Percentiles rank a stretch among this genome's conserved stretches.
phyloP scores from a whole-genome alignment of 306 rosid genomes.

The Lathyrus aphaca region DNA sequence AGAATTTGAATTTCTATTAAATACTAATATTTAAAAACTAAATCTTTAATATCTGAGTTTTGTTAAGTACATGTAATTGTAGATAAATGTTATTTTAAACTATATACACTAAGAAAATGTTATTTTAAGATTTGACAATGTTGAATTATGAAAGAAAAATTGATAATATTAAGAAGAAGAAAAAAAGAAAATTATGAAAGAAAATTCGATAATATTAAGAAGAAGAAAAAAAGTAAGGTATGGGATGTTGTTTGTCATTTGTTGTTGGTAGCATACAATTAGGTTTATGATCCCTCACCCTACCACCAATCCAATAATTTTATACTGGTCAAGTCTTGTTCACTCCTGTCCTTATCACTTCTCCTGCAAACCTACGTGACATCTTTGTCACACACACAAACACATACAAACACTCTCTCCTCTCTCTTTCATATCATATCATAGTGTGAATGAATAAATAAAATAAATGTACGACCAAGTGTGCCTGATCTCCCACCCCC shows the following conservation, averaged over 20 bases:
- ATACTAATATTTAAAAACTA: too few relatives aligned
- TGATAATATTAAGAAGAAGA: too few relatives aligned
- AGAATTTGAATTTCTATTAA: too few relatives aligned
- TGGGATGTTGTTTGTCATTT: slow-evolving; percentile 5
- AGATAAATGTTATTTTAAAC: too few relatives aligned
- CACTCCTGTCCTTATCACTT: slow-evolving; percentile 52
- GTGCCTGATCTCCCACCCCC: slow-evolving; percentile 48
- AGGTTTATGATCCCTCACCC: slow-evolving; percentile 10
- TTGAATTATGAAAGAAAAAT: too few relatives aligned
- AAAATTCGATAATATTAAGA: too few relatives aligned
- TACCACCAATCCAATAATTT: slow-evolving; percentile 42
- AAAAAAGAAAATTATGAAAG: too few relatives aligned
- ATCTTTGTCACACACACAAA: slow-evolving; percentile 69
- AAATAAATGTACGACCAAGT: slow-evolving; percentile 49
- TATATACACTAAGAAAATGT: too few relatives aligned
- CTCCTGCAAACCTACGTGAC: slow-evolving; percentile 57
- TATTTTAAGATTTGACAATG: too few relatives aligned
- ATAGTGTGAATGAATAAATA: slow-evolving; percentile 49
- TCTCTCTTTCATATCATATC: slow-evolving; percentile 37
- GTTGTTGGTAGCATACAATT: slow-evolving; percentile 1
- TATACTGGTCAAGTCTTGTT: slow-evolving; percentile 44
- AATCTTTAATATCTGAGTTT: too few relatives aligned
- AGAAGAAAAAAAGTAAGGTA: too few relatives aligned
- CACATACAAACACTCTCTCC: slow-evolving; percentile 32
- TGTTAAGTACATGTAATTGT: too few relatives aligned